Conservation (phyloP, 176 grass and related monocot genomes). For the Triticum dicoccoides region DNA sequence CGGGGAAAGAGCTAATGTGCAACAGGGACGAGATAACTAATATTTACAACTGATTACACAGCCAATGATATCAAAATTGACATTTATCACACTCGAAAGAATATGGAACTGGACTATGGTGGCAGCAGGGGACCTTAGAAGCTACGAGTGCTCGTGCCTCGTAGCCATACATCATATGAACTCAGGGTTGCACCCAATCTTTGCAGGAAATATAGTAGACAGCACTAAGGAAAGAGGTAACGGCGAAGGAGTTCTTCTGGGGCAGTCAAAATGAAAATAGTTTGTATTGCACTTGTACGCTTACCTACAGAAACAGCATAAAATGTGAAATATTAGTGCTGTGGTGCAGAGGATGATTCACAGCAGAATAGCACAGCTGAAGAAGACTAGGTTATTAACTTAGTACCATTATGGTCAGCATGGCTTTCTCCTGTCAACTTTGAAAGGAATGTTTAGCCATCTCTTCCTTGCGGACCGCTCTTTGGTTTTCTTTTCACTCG, state of each 20-base stretch:
- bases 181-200: conserved; percentile 8
- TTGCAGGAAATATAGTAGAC: conserved; percentile 31
- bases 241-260: background rate
- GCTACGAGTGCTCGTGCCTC: background rate
- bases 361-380: background rate
- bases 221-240: background rate
- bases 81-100: background rate
- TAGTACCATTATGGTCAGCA: conserved; percentile 58
- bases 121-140: background rate
- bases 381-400: conserved; percentile 17
- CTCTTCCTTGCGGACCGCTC: conserved; percentile 58
- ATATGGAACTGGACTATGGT: background rate
- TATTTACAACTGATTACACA: conserved; percentile 28
- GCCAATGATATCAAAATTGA: conserved; percentile 1
- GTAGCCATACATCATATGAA: conserved; percentile 17
- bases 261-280: background rate
- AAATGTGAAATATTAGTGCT: background rate
- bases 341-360: background rate
- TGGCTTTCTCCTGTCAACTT: conserved; percentile 86
- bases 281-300: background rate
- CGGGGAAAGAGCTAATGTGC: background rate
- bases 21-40: background rate
- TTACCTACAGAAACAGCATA: conserved; percentile 23
- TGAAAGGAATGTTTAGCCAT: conserved; percentile 92
- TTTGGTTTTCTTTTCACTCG: conserved; percentile 58